Evolutionary conservation across 177 flowering plant species (phyloP), one percentile per base, ranked within the genome.

Genomic region (Telopea speciosissima): DNA sequence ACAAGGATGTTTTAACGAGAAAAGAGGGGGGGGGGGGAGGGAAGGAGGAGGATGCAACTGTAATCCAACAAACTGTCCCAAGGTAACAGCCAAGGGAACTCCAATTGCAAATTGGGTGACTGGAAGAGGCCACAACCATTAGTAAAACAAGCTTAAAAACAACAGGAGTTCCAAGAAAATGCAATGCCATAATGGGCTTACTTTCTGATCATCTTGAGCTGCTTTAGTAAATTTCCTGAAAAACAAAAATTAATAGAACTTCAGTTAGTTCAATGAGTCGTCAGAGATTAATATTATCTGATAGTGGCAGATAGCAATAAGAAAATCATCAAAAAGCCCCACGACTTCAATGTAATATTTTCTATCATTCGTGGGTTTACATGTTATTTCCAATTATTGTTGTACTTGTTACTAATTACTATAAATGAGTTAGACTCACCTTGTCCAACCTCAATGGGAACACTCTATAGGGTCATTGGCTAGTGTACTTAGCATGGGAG

Each of bases 51-150:
- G 13, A 88, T 75, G 77, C 88, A 90, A 4, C 71, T 69, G 73
- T 90, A 93, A 25, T 91, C 96, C 66, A 90, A 61, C 75, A 93
- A 82, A 71, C 97, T 89, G 79, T 93, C 98, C 86, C 92, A 24
- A 93, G 89, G 75, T 84, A 93, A 72, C 77, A 81, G 21, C 85
- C 83, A 49, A 93, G 74, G n/a, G 77, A 86, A 88, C 79, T 93
- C 98, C 26, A 93, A 79, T 70, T 79, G 80, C 81, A 86, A 66
- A 71, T 74, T 78, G 64, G 80, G 66, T 10, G 73, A 65, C 96
- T 91, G 89, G 74, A 2, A 17, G 28, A 21, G 23, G 63, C 67
- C 28, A 14, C 62, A 61, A 66, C 24, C 21, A 56, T 28, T 67
- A 58, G 23, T n/a, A 36, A 36, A 36, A 5, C 54, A 49, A 49